phyloP scores from a whole-genome alignment of 805 yeast species.

The Alloascoidea africana region DNA sequence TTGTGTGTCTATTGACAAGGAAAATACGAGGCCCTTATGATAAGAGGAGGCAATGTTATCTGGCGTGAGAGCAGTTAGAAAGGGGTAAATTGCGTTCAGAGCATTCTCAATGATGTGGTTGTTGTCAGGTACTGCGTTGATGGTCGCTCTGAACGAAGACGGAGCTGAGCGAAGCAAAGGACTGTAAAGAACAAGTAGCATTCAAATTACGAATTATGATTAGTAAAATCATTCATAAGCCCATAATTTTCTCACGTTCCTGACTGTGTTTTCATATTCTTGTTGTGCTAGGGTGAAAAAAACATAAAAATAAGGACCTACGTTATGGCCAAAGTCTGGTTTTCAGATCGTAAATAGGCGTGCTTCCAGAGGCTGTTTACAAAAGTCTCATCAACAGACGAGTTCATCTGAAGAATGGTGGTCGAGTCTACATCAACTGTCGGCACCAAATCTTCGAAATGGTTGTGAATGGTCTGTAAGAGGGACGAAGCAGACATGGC shows the following conservation, averaged over 20 bases:
- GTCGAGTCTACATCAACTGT: conserved; percentile 15
- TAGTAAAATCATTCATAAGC: not conserved
- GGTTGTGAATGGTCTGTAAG: not conserved
- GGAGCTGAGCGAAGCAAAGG: conserved; percentile 16
- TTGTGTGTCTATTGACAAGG: conserved; percentile 14
- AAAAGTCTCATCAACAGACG: conserved; percentile 16
- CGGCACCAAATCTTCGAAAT: not conserved
- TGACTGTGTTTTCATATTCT: no score
- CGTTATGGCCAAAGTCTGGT: conserved; percentile 20
- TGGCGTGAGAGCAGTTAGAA: conserved; percentile 21
- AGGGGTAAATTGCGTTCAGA: conserved; percentile 20
- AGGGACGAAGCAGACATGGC: conserved; percentile 1
- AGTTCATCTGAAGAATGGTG: conserved; percentile 16
- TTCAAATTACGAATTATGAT: not conserved
- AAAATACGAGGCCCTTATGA: conserved; percentile 19
- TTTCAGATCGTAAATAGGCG: conserved; percentile 22
- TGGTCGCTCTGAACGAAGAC: conserved; percentile 15
- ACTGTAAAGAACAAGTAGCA: conserved; percentile 5
- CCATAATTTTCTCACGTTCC: no score
- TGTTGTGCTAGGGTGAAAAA: no score
- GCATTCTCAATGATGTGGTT: conserved; percentile 18
- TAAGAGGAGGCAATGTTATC: conserved; percentile 16
- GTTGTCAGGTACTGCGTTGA: conserved; percentile 19
- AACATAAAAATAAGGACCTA: conserved; percentile 5
- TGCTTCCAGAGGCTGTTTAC: conserved; percentile 21